Conservation (phyloP, 2,329 filamentous ascomycete genomes). For the Phaeosphaeriaceae sp. region DNA sequence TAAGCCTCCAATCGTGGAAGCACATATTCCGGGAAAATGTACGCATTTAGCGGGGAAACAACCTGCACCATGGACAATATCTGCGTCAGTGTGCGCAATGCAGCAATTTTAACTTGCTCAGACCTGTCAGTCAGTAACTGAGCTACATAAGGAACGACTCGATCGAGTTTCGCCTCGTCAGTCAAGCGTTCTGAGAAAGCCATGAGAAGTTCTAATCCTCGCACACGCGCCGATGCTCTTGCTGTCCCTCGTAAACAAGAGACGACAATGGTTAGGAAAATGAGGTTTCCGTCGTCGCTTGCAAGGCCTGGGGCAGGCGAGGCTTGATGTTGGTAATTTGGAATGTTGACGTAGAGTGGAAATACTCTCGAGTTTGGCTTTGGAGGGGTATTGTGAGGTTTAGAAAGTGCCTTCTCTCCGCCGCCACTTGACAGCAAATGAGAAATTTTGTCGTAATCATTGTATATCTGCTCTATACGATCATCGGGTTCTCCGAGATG, state of each 20-base stretch:
- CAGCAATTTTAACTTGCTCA: conserved; percentile 83
- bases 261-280: conserved; percentile 88
- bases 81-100: conserved; percentile 85
- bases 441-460: conserved; percentile 97
- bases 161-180: conserved; percentile 94
- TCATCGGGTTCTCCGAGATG: conserved; percentile 90
- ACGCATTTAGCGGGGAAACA: conserved; percentile 77
- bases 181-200: conserved; percentile 91
- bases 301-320: conserved; percentile 66
- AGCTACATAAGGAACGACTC: conserved; percentile 89
- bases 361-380: conserved; percentile 66
- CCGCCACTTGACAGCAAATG: conserved; percentile 81
- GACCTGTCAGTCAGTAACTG: conserved; percentile 80
- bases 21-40: conserved; percentile 71
- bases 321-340: conserved; percentile 78
- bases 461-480: conserved; percentile 88
- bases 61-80: conserved; percentile 81
- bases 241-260: conserved; percentile 89
- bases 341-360: conserved; percentile 83
- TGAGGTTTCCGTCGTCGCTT: conserved; percentile 85
- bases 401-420: conserved; percentile 54
- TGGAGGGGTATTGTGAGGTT: conserved; percentile 37
- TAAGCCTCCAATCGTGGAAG: conserved; percentile 66
- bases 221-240: conserved; percentile 82
- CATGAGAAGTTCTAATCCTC: conserved; percentile 88